A percentile compares a stretch with the other conserved stretches of the same genome.
These are phyloP conservation scores for Trametes cubensis DNA, from an alignment of 768 basidiomycete genomes.

Conservation along the genomic window DNA sequence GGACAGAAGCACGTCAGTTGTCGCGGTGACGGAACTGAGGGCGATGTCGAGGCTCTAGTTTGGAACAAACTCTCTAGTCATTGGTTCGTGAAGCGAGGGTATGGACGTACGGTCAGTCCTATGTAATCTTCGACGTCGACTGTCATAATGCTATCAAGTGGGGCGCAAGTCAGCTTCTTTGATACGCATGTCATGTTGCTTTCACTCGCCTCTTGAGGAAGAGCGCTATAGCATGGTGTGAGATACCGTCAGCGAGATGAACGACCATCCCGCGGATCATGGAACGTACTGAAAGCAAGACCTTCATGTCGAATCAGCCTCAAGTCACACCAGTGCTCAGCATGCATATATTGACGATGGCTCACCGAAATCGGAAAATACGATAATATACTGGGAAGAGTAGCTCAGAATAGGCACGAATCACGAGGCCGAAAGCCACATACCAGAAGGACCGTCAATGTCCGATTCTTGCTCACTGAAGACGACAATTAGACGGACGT, in stretches of 20 bases:
- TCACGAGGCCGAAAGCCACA: background rate
- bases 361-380: slow-evolving; percentile 6
- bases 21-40: slow-evolving; percentile 11
- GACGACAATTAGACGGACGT: background rate
- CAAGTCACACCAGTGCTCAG: too few relatives aligned
- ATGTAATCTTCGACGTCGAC: slow-evolving; percentile 8
- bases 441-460: slow-evolving; percentile 5
- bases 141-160: slow-evolving; percentile 6
- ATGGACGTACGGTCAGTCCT: slow-evolving; percentile 4
- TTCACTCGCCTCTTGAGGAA: slow-evolving; percentile 14
- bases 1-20: slow-evolving; percentile 15
- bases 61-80: too few relatives aligned
- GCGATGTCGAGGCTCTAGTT: slow-evolving; percentile 18
- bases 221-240: background rate
- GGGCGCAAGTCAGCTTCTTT: background rate
- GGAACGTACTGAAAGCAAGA: slow-evolving; percentile 7
- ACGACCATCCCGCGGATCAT: too few relatives aligned
- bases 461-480: slow-evolving; percentile 12
- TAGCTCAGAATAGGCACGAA: background rate
- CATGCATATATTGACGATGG: too few relatives aligned
- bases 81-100: too few relatives aligned
- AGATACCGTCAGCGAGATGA: too few relatives aligned
- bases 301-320: background rate
- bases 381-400: background rate
- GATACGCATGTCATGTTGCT: background rate